A percentile compares a stretch with the other conserved stretches of the same genome.
Evolutionary conservation across 2,329 filamentous ascomycete genomes (phyloP).

Genomic region (Neofusicoccum cordaticola): DNA sequence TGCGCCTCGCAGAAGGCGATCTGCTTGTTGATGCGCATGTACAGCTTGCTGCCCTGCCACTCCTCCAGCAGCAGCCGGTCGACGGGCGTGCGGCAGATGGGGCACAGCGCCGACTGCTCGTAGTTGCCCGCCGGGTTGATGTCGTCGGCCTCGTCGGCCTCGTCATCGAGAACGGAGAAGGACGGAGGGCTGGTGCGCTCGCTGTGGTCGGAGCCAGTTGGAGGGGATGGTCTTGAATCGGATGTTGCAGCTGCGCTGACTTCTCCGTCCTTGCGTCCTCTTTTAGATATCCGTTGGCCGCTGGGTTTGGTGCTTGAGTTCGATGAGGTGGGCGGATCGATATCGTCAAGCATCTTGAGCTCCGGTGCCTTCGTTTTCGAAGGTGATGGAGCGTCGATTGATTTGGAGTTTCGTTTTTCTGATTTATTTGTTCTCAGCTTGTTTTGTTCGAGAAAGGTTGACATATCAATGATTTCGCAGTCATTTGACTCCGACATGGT

Average conservation of each 20-base stretch:
- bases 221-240: neutral
- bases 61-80: neutral
- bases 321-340: neutral
- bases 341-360: neutral
- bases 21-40: constrained; percentile 58
- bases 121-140: neutral
- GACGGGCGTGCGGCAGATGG: constrained; percentile 6
- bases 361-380: neutral
- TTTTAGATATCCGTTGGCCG: neutral
- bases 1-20: constrained; percentile 37
- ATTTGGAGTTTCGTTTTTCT: neutral
- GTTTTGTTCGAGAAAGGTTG: neutral
- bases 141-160: neutral
- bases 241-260: no score
- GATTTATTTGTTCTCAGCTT: neutral
- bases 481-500: neutral
- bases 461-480: neutral
- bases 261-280: no score
- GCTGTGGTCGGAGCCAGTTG: neutral
- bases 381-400: neutral
- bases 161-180: neutral
- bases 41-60: constrained; percentile 26
- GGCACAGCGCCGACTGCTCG: neutral
- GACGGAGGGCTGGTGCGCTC: neutral
- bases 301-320: neutral